A percentile compares a stretch with the other conserved stretches of the same genome.
Conservation (phyloP, 2,329 filamentous ascomycete species). For the Boeremia exigua region DNA sequence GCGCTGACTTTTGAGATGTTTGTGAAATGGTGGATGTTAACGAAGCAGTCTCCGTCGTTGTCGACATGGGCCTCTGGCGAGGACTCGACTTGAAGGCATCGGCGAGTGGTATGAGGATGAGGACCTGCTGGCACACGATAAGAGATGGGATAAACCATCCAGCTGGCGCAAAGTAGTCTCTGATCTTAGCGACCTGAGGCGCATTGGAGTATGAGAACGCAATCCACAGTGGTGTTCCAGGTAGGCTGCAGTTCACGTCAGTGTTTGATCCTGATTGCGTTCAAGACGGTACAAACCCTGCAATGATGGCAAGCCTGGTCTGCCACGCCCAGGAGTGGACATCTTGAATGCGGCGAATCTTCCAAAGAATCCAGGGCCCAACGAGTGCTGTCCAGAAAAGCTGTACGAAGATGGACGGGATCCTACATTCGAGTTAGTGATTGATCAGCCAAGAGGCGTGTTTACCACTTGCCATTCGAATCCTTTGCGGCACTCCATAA, state of each 20-base stretch:
- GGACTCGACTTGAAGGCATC: constrained; percentile 34
- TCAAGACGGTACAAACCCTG: constrained; percentile 33
- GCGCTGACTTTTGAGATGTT: constrained; percentile 29
- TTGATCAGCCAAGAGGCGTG: not conserved
- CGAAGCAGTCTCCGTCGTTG: constrained; percentile 34
- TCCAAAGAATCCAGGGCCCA: constrained; percentile 48
- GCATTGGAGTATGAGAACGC: constrained; percentile 45
- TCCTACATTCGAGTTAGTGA: constrained; percentile 30
- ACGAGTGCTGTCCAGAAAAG: constrained; percentile 46
- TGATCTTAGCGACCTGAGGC: constrained; percentile 31
- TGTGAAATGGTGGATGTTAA: constrained; percentile 33
- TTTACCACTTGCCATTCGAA: constrained; percentile 67
- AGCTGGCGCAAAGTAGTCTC: constrained; percentile 42
- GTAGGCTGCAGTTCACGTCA: constrained; percentile 38
- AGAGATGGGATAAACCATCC: constrained; percentile 49
- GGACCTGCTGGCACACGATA: constrained; percentile 46
- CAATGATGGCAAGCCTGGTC: constrained; percentile 46
- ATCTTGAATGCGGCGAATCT: constrained; percentile 45
- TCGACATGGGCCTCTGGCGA: constrained; percentile 25
- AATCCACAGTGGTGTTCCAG: constrained; percentile 47
- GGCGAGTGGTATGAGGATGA: constrained; percentile 45
- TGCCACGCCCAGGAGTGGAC: constrained; percentile 50
- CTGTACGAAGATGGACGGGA: constrained; percentile 46
- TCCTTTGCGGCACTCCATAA: constrained; percentile 56
- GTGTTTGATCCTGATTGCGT: constrained; percentile 1